Evolutionary conservation across 192 early-diverging fungal species (phyloP).

Genomic region (Phlyctochytrium planicorne): DNA sequence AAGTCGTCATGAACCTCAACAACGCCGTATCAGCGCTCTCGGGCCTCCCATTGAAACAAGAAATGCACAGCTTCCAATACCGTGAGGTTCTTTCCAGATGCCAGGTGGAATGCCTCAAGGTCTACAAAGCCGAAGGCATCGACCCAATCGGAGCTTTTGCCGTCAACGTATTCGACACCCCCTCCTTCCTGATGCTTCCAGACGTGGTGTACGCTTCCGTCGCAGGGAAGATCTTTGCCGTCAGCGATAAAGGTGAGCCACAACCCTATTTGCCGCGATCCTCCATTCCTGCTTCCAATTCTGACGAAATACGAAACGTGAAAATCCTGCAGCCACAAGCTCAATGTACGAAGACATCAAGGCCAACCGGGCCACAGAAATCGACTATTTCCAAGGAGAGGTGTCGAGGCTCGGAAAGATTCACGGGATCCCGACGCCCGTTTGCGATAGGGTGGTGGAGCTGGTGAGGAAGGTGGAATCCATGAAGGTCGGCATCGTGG

Average conservation of each 20-base stretch:
- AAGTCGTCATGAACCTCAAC: conserved; percentile 46
- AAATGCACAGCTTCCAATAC: conserved; percentile 25
- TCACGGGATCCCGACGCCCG: conserved; percentile 26
- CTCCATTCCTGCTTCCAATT: background rate
- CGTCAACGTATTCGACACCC: conserved; percentile 15
- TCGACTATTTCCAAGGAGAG: conserved; percentile 45
- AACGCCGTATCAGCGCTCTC: conserved; percentile 44
- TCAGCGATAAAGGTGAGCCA: conserved; percentile 21
- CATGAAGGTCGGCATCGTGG: conserved; percentile 15
- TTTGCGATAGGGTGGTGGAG: conserved; percentile 30
- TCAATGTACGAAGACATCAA: conserved; percentile 48
- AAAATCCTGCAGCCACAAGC: conserved; percentile 24
- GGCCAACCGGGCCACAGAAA: conserved; percentile 39
- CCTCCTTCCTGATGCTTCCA: conserved; percentile 29
- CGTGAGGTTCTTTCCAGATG: conserved; percentile 33
- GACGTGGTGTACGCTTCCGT: conserved; percentile 27
- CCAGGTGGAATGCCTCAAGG: conserved; percentile 37
- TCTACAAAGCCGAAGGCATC: conserved; percentile 34
- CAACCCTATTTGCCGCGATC: background rate
- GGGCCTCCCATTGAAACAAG: conserved; percentile 31
- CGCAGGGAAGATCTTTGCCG: conserved; percentile 19
- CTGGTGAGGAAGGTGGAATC: conserved; percentile 25
- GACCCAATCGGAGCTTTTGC: conserved; percentile 31
- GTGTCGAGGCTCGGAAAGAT: conserved; percentile 34
- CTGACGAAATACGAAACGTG: background rate